Conservation (phyloP, 768 basidiomycete species). For the Hericium erinaceus region DNA sequence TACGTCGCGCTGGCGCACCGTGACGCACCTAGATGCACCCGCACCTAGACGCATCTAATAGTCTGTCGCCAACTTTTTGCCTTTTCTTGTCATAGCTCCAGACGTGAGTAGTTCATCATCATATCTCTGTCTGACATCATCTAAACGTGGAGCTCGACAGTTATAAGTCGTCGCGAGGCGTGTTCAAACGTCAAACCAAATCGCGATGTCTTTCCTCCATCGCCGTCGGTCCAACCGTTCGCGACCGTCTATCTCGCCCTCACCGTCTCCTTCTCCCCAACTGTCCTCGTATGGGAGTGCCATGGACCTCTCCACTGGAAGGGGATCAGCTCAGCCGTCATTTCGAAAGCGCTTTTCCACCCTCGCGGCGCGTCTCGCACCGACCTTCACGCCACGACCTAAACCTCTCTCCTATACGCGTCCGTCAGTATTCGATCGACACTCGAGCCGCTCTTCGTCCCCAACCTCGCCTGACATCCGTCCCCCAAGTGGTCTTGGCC, state of each 20-base stretch:
- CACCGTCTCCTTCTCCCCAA: not conserved
- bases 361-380: not conserved
- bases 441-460: conserved; percentile 10
- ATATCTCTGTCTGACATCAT: too few species aligned
- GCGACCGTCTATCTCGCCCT: not conserved
- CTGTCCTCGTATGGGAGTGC: not conserved
- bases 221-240: not conserved
- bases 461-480: conserved; percentile 15
- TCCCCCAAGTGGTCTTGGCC: conserved; percentile 14
- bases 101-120: too few species aligned
- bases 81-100: too few species aligned
- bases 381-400: not conserved
- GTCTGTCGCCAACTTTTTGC: too few species aligned
- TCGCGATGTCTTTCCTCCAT: conserved; percentile 1
- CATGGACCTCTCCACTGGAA: not conserved
- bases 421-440: not conserved
- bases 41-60: too few species aligned
- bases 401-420: not conserved
- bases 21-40: too few species aligned
- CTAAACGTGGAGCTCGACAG: too few species aligned
- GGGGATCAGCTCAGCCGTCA: not conserved
- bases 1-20: too few species aligned
- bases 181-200: not conserved
- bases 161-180: too few species aligned
- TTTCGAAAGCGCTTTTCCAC: conserved; percentile 1